phyloP scores from a whole-genome alignment of 169 alveolate species.

The Cryptosporidium muris region DNA sequence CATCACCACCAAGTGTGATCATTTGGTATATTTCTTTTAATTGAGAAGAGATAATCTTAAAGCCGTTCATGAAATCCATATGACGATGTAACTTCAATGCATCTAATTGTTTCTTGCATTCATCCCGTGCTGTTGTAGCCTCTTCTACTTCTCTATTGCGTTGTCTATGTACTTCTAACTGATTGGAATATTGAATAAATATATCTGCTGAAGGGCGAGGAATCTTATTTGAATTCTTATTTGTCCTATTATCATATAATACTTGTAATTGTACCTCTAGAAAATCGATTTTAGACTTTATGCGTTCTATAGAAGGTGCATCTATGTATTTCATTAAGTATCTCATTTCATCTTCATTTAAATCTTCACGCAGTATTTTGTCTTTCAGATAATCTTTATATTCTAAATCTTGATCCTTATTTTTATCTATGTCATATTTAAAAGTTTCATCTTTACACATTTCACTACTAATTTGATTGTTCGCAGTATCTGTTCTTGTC shows the following conservation, averaged over 20 bases:
- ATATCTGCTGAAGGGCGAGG: constrained; percentile 53
- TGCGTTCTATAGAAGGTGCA: not conserved
- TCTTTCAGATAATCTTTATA: constrained; percentile 6
- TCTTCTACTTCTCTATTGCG: constrained; percentile 57
- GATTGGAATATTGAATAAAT: constrained; percentile 51
- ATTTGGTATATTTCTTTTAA: constrained; percentile 89
- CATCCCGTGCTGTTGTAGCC: constrained; percentile 66
- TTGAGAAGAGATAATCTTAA: constrained; percentile 82
- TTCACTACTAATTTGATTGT: not conserved
- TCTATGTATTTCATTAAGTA: constrained; percentile 5
- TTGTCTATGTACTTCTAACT: constrained; percentile 17
- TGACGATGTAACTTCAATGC: constrained; percentile 5
- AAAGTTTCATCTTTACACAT: not conserved
- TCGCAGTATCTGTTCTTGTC: constrained; percentile 18
- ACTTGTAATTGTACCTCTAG: constrained; percentile 23
- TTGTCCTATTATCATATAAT: constrained; percentile 30
- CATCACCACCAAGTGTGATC: constrained; percentile 97
- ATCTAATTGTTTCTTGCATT: constrained; percentile 43
- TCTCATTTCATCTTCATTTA: constrained; percentile 17
- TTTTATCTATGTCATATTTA: not conserved
- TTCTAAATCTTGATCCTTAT: not conserved
- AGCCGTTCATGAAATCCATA: constrained; percentile 82
- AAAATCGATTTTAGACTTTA: constrained; percentile 43
- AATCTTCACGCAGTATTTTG: constrained; percentile 12
- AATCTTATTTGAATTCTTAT: not conserved